A percentile compares a stretch with the other conserved stretches of the same genome.
These are phyloP conservation scores for Solioccasus polychromus DNA, from an alignment of 768 basidiomycete species.

Conservation along the genomic window DNA sequence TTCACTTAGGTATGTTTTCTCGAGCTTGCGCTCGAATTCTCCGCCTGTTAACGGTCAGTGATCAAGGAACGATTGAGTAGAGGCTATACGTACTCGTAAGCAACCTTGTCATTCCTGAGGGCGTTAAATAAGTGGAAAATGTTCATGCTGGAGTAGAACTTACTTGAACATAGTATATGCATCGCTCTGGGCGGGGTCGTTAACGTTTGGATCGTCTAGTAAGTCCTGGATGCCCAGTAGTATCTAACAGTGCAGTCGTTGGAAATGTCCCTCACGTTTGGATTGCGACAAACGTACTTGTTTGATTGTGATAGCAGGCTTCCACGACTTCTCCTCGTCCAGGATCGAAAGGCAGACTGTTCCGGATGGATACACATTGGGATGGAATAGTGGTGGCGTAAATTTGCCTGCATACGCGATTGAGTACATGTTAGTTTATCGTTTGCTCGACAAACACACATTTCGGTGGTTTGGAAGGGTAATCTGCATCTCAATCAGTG, in stretches of 20 bases:
- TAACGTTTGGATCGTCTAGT: slow-evolving; percentile 92
- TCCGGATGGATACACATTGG: slow-evolving; percentile 98
- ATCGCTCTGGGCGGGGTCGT: slow-evolving; percentile 97
- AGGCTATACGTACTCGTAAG: slow-evolving; percentile 73
- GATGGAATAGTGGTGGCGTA: slow-evolving; percentile 91
- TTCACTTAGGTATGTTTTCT: slow-evolving; percentile 86
- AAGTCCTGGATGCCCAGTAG: slow-evolving; percentile 94
- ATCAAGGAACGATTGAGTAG: not conserved
- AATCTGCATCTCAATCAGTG: slow-evolving; percentile 51
- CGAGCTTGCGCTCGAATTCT: slow-evolving; percentile 83
- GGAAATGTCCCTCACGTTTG: not conserved
- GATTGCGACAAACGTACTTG: slow-evolving; percentile 55
- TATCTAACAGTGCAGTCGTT: slow-evolving; percentile 52
- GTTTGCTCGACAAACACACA: slow-evolving; percentile 47
- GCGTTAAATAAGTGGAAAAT: slow-evolving; percentile 8
- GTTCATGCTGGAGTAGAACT: slow-evolving; percentile 33
- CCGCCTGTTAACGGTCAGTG: slow-evolving; percentile 45
- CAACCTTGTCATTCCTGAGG: slow-evolving; percentile 83
- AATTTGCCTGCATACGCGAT: slow-evolving; percentile 77
- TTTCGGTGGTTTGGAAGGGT: slow-evolving; percentile 93
- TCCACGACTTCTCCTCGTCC: slow-evolving; percentile 99
- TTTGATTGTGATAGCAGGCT: slow-evolving; percentile 98
- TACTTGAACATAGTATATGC: slow-evolving; percentile 99
- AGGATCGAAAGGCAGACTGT: slow-evolving; percentile 97
- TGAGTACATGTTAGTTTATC: not conserved